phyloP scores from a whole-genome alignment of 768 basidiomycete genomes.

The Lentinula raphanica region DNA sequence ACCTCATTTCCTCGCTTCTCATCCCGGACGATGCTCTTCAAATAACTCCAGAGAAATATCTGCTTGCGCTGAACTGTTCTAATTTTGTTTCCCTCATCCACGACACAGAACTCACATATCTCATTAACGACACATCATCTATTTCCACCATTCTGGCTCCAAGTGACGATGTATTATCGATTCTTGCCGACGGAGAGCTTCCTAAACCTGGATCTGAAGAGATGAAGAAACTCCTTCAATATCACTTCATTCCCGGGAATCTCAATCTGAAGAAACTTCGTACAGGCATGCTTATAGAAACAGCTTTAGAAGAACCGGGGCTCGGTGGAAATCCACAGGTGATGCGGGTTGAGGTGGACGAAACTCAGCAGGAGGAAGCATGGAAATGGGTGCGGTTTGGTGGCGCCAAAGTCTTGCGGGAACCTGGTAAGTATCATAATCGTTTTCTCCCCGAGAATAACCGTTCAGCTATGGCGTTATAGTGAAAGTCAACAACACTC shows the following conservation, averaged over 20 bases:
- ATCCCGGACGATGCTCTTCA: constrained; percentile 69
- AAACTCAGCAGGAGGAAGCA: constrained; percentile 40
- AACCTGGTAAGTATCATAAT: constrained; percentile 51
- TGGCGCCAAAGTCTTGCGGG: constrained; percentile 74
- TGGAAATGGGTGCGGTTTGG: constrained; percentile 70
- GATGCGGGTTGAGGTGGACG: constrained; percentile 56
- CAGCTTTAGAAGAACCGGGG: constrained; percentile 68
- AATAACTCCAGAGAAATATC: constrained; percentile 91
- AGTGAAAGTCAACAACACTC: constrained; percentile 72
- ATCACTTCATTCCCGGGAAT: constrained; percentile 87
- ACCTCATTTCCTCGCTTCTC: constrained; percentile 80
- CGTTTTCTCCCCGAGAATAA: constrained; percentile 7
- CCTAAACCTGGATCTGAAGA: constrained; percentile 65
- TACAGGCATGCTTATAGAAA: constrained; percentile 74
- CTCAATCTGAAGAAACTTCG: constrained; percentile 67
- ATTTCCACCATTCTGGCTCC: constrained; percentile 90
- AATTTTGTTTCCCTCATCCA: constrained; percentile 86
- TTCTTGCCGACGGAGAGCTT: constrained; percentile 48
- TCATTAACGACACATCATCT: constrained; percentile 65
- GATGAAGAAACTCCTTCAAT: constrained; percentile 68
- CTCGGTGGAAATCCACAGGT: constrained; percentile 69
- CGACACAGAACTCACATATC: constrained; percentile 65
- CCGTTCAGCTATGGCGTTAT: constrained; percentile 7
- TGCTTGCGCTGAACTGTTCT: constrained; percentile 88
- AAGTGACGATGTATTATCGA: constrained; percentile 72